Evolutionary conservation across 805 yeast species (phyloP).

Genomic region (Jamesozyma gamospora): DNA sequence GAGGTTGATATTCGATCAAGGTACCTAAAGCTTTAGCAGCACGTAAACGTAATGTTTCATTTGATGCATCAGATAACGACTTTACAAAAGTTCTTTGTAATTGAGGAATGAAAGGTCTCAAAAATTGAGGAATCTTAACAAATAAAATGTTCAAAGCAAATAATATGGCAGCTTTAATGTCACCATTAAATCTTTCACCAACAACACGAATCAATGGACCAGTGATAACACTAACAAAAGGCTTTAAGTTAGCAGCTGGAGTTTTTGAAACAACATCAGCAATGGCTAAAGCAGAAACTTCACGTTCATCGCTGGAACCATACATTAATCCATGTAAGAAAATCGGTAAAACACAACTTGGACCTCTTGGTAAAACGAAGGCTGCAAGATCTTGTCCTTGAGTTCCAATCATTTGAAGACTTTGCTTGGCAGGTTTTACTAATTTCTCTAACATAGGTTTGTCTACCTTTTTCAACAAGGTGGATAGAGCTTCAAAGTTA

Average conservation of each 20-base stretch:
- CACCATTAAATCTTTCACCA: slow-evolving; percentile 88
- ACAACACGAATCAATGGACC: slow-evolving; percentile 97
- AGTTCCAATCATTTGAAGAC: slow-evolving; percentile 55
- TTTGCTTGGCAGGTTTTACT: slow-evolving; percentile 70
- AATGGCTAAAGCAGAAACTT: slow-evolving; percentile 77
- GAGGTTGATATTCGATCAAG: slow-evolving; percentile 78
- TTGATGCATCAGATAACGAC: slow-evolving; percentile 68
- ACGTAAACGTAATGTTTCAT: slow-evolving; percentile 62
- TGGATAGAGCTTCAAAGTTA: slow-evolving; percentile 54
- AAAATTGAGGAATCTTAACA: slow-evolving; percentile 74
- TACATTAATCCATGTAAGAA: slow-evolving; percentile 93
- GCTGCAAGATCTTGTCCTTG: slow-evolving; percentile 62
- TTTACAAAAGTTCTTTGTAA: slow-evolving; percentile 94
- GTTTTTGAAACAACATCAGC: slow-evolving; percentile 81
- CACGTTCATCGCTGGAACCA: slow-evolving; percentile 78
- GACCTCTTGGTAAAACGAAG: slow-evolving; percentile 66
- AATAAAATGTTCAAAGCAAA: slow-evolving; percentile 72
- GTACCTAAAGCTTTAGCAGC: slow-evolving; percentile 89
- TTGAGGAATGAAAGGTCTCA: slow-evolving; percentile 95
- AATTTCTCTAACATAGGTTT: slow-evolving; percentile 70
- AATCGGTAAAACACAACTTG: slow-evolving; percentile 78
- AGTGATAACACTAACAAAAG: slow-evolving; percentile 85
- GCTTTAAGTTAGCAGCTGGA: slow-evolving; percentile 69
- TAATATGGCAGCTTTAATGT: slow-evolving; percentile 89
- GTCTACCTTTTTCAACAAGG: slow-evolving; percentile 58